Conservation (phyloP, 148 eudicot genomes). For the Chenopodium album region DNA sequence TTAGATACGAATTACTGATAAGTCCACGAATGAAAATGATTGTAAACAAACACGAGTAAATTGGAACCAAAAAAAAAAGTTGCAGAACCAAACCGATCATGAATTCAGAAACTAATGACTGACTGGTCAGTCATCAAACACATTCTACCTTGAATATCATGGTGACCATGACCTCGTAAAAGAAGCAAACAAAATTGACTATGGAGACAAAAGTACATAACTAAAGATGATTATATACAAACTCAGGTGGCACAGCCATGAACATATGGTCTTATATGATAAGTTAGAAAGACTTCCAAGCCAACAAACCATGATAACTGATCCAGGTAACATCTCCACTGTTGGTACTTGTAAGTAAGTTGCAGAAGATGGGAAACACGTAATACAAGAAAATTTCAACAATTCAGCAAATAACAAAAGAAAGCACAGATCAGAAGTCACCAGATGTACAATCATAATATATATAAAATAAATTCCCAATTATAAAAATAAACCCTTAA, state of each 20-base stretch:
- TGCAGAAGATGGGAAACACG: background rate
- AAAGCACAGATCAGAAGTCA: background rate
- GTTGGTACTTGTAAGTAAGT: background rate
- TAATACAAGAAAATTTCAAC: background rate
- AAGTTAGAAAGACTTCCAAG: background rate
- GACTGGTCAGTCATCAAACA: background rate
- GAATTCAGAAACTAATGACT: background rate
- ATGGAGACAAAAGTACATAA: no score
- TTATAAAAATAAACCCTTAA: background rate
- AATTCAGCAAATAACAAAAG: no score
- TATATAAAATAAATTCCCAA: no score
- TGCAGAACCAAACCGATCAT: background rate
- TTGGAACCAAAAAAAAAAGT: background rate
- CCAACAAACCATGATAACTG: background rate
- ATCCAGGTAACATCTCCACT: background rate
- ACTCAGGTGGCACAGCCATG: background rate
- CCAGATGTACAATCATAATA: background rate
- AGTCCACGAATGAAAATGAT: background rate
- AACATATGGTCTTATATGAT: background rate
- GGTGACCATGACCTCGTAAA: background rate
- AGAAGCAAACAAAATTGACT: no score
- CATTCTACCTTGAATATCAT: background rate
- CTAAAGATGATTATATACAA: no score
- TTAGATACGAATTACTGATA: no score
- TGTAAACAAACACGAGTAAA: background rate